phyloP scores from a whole-genome alignment of 768 basidiomycete species.

The Boletus insuetus region DNA sequence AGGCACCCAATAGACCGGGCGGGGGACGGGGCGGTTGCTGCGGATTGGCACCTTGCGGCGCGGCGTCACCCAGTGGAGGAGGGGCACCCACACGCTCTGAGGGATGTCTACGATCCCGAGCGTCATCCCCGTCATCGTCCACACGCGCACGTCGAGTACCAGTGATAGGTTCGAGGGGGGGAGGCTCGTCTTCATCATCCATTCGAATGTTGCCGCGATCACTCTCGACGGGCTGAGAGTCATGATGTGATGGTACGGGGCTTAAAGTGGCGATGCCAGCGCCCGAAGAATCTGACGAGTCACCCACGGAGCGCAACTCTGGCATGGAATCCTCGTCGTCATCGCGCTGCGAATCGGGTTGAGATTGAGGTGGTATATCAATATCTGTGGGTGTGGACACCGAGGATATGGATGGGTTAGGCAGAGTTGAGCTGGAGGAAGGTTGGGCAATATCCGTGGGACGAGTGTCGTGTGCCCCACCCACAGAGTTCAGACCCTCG shows the following conservation, averaged over 20 bases:
- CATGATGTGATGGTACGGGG: conserved; percentile 23
- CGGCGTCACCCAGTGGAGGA: conserved; percentile 17
- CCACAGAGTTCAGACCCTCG: conserved; percentile 2
- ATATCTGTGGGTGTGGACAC: conserved; percentile 1
- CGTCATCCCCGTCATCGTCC: conserved; percentile 60
- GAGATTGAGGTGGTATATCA: conserved; percentile 7
- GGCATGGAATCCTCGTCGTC: conserved; percentile 43
- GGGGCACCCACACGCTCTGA: conserved; percentile 49
- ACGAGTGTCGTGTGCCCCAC: neutral
- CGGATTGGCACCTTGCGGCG: conserved; percentile 22
- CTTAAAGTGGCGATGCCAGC: conserved; percentile 30
- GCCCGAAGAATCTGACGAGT: conserved; percentile 37
- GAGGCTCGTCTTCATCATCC: conserved; percentile 32
- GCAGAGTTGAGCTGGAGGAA: neutral
- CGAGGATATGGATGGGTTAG: conserved; percentile 1
- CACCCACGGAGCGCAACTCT: conserved; percentile 37
- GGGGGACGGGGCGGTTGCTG: conserved; percentile 19
- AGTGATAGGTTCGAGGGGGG: conserved; percentile 30
- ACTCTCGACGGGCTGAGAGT: conserved; percentile 27
- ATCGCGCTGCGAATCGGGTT: conserved; percentile 8
- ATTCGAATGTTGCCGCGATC: conserved; percentile 30
- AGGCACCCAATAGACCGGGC: conserved; percentile 22
- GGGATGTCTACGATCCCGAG: conserved; percentile 62
- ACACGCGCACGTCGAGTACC: conserved; percentile 52
- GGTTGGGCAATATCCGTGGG: conserved; percentile 1